These are phyloP conservation scores for Saposhnikovia divaricata DNA, from an alignment of 129 eudicot species.

Conservation along the genomic window DNA sequence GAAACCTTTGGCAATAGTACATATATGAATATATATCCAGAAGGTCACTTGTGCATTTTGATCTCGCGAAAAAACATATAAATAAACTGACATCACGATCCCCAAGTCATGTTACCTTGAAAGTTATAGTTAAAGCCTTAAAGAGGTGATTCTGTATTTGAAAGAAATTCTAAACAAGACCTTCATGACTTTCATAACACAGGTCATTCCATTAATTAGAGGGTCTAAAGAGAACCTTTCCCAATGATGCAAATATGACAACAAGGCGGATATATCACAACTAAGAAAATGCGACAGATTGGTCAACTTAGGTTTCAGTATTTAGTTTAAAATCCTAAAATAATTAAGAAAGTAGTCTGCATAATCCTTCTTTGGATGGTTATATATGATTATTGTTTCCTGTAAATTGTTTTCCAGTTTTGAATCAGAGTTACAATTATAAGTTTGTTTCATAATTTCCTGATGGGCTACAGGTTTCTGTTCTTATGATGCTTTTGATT, in stretches of 20 bases:
- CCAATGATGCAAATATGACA: neutral
- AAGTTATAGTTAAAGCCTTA: neutral
- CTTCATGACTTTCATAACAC: neutral
- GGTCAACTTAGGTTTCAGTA: neutral
- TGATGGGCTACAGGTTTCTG: conserved; percentile 43
- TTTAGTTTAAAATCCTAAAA: neutral
- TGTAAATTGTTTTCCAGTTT: neutral
- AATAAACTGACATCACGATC: neutral
- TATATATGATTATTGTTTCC: too few relatives aligned
- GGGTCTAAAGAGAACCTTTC: neutral
- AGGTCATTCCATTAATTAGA: neutral
- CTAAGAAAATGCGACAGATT: neutral
- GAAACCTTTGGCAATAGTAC: neutral
- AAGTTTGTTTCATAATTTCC: neutral
- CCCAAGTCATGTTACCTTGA: neutral
- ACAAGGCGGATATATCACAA: neutral
- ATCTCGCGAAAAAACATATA: neutral
- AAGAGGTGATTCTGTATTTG: neutral
- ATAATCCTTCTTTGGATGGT: neutral
- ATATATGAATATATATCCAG: neutral
- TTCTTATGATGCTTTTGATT: conserved; percentile 40
- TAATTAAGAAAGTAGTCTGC: neutral
- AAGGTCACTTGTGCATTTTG: neutral
- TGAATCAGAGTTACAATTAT: neutral
- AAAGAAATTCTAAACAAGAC: neutral